A percentile compares a stretch with the other conserved stretches of the same genome.
phyloP scores from a whole-genome alignment of 352 stramenopile species.

The Pythium brassicae region DNA sequence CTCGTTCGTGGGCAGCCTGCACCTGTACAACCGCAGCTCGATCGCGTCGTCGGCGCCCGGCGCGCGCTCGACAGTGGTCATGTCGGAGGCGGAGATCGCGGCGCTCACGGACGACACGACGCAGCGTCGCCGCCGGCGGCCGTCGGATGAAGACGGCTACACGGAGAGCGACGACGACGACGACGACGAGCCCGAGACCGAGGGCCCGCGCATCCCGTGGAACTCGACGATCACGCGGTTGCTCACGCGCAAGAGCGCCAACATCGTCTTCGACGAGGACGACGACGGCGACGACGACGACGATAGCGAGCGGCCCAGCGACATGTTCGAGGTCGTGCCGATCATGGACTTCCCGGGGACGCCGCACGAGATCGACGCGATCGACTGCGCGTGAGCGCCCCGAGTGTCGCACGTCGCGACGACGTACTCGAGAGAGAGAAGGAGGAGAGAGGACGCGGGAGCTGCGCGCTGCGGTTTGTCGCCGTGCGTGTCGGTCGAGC shows the following conservation, averaged over 20 bases:
- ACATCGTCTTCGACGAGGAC: conserved; percentile 57
- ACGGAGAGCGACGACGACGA: conserved; percentile 19
- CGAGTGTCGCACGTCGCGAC: not conserved
- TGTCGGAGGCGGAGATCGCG: conserved; percentile 12
- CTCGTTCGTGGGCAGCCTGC: conserved; percentile 16
- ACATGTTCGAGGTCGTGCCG: conserved; percentile 33
- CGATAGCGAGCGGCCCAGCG: conserved; percentile 2
- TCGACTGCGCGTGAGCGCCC: conserved; percentile 34
- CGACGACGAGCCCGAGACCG: conserved; percentile 26
- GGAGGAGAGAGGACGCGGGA: not conserved
- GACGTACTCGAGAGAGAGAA: not conserved
- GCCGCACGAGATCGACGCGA: conserved; percentile 29
- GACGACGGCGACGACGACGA: conserved; percentile 36
- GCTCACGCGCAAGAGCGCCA: conserved; percentile 42
- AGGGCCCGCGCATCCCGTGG: conserved; percentile 37
- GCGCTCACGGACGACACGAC: conserved; percentile 6
- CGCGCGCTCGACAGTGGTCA: conserved; percentile 12
- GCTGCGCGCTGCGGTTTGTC: too few species aligned
- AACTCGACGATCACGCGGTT: conserved; percentile 39
- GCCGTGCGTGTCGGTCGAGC: too few species aligned
- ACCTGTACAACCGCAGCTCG: conserved; percentile 18
- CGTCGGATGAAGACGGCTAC: conserved; percentile 15
- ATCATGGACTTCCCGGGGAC: conserved; percentile 44
- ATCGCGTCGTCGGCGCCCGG: conserved; percentile 14
- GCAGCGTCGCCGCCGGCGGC: not conserved